Conservation (phyloP, 352 stramenopile species). For the Thraustotheca clavata region DNA sequence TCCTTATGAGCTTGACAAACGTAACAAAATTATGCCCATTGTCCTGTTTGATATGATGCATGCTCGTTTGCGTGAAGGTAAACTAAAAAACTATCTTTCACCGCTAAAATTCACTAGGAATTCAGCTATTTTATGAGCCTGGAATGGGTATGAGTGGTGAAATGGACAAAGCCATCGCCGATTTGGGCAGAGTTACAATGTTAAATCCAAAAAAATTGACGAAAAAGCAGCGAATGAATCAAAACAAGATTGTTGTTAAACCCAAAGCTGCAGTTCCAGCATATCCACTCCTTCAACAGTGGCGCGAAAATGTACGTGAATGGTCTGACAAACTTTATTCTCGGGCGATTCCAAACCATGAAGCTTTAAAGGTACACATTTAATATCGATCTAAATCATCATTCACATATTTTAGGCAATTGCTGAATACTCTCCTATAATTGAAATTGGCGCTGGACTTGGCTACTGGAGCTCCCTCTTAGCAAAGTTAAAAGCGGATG, state of each 20-base stretch:
- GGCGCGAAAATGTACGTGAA: slow-evolving; percentile 69
- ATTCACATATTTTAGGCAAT: slow-evolving; percentile 14
- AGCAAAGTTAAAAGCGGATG: slow-evolving; percentile 5
- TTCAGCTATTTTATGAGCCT: slow-evolving; percentile 72
- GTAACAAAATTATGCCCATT: slow-evolving; percentile 30
- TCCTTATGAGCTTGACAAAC: slow-evolving; percentile 15
- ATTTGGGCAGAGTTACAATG: slow-evolving; percentile 19
- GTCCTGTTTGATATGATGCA: slow-evolving; percentile 52
- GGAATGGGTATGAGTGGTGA: slow-evolving; percentile 67
- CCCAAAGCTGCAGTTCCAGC: slow-evolving; percentile 43
- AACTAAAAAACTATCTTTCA: neutral
- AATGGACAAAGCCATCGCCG: slow-evolving; percentile 57
- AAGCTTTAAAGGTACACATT: slow-evolving; percentile 39
- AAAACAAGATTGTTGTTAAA: slow-evolving; percentile 43
- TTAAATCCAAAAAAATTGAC: slow-evolving; percentile 25
- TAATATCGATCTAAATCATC: slow-evolving; percentile 43
- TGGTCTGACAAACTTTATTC: slow-evolving; percentile 70
- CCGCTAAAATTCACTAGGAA: slow-evolving; percentile 20
- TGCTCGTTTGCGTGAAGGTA: slow-evolving; percentile 14
- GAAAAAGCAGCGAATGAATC: slow-evolving; percentile 60
- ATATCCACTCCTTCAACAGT: slow-evolving; percentile 57
- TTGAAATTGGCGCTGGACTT: slow-evolving; percentile 15
- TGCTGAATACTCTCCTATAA: slow-evolving; percentile 41
- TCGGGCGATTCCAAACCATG: slow-evolving; percentile 52
- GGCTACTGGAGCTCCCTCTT: slow-evolving; percentile 22